Evolutionary conservation across 805 yeast genomes (phyloP).

Genomic region (Clavispora asparagi): DNA sequence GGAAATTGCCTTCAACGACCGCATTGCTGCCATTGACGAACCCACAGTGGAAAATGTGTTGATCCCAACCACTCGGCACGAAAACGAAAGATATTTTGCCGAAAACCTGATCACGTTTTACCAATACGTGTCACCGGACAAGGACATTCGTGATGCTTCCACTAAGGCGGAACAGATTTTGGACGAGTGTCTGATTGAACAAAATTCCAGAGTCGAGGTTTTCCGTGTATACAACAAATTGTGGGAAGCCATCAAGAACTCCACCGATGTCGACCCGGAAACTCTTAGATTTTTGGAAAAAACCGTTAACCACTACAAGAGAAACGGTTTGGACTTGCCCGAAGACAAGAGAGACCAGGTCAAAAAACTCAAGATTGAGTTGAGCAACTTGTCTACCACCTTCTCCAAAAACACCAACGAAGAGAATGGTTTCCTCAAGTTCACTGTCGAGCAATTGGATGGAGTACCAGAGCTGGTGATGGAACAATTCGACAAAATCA

Average conservation of each 20-base stretch:
- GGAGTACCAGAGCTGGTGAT: conserved; percentile 70
- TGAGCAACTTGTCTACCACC: conserved; percentile 51
- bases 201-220: conserved; percentile 60
- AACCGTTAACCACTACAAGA: conserved; percentile 48
- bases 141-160: conserved; percentile 68
- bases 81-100: conserved; percentile 43
- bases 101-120: conserved; percentile 58
- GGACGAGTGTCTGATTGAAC: conserved; percentile 56
- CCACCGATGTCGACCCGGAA: conserved; percentile 42
- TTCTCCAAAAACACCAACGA: conserved; percentile 67
- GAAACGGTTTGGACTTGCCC: conserved; percentile 66
- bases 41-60: conserved; percentile 58
- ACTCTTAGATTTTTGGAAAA: conserved; percentile 54
- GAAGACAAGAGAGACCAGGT: conserved; percentile 50
- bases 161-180: conserved; percentile 55
- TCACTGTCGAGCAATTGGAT: conserved; percentile 59
- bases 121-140: conserved; percentile 64
- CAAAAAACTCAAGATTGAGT: conserved; percentile 52
- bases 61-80: conserved; percentile 45
- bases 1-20: conserved; percentile 46
- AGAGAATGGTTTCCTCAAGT: conserved; percentile 55
- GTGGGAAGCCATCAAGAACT: conserved; percentile 28
- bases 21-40: conserved; percentile 41
- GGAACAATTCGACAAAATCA: conserved; percentile 49
- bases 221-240: conserved; percentile 54